Percentiles rank a stretch among this genome's conserved stretches.
phyloP scores from a whole-genome alignment of 371 early-diverging fungal genomes.

The Lichtheimia ornata region DNA sequence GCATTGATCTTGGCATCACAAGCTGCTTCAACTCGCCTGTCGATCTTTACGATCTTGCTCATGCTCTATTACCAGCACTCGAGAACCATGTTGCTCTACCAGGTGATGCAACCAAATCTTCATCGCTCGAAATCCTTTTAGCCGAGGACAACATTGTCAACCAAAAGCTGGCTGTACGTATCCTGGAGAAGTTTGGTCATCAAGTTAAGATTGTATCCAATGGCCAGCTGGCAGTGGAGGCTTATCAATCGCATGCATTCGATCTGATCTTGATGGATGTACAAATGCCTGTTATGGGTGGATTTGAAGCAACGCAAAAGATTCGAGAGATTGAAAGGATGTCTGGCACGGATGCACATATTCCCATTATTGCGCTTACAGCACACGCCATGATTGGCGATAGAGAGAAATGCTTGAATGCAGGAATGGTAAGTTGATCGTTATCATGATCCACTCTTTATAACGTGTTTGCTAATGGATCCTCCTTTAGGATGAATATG shows the following conservation, averaged over 20 bases:
- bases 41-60: constrained; percentile 61
- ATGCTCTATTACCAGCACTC: constrained; percentile 68
- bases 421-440: constrained; percentile 64
- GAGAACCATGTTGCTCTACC: constrained; percentile 65
- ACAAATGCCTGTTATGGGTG: constrained; percentile 79
- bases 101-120: constrained; percentile 48
- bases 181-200: constrained; percentile 77
- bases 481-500: constrained; percentile 56
- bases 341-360: constrained; percentile 22
- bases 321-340: constrained; percentile 67
- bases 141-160: constrained; percentile 87
- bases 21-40: constrained; percentile 61
- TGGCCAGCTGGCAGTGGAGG: constrained; percentile 75
- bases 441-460: background rate
- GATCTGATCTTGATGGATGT: constrained; percentile 84
- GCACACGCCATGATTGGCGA: constrained; percentile 86
- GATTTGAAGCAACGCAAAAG: constrained; percentile 73
- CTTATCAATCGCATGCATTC: constrained; percentile 55
- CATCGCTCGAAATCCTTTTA: constrained; percentile 67
- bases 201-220: constrained; percentile 71
- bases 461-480: background rate
- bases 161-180: constrained; percentile 75
- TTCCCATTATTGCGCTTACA: constrained; percentile 78
- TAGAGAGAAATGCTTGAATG: constrained; percentile 71
- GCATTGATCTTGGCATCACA: constrained; percentile 60